A percentile compares a stretch with the other conserved stretches of the same genome.
Conservation (phyloP, 192 early-diverging fungal species). For the Backusella morwellensis region DNA sequence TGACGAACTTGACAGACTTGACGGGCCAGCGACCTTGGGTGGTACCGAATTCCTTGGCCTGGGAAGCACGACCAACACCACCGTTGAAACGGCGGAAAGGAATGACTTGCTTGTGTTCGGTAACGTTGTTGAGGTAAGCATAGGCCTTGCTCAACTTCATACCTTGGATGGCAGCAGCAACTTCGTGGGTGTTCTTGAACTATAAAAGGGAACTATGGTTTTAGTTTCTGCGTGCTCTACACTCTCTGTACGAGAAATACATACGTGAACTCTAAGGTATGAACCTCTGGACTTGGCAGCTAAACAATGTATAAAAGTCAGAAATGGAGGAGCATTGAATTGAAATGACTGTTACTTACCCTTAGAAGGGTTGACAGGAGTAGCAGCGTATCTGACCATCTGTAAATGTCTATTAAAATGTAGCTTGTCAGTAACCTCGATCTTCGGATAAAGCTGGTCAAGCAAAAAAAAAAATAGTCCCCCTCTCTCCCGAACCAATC, state of each 20-base stretch:
- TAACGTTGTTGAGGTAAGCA: slow-evolving; percentile 89
- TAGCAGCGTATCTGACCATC: slow-evolving; percentile 85
- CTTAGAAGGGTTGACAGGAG: slow-evolving; percentile 79
- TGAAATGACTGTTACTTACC: slow-evolving; percentile 41
- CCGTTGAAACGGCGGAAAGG: slow-evolving; percentile 97
- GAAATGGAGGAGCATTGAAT: background rate
- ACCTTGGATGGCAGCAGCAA: slow-evolving; percentile 91
- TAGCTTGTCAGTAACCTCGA: background rate
- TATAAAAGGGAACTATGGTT: background rate
- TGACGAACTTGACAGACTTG: slow-evolving; percentile 93
- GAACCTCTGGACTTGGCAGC: slow-evolving; percentile 79
- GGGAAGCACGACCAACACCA: slow-evolving; percentile 95
- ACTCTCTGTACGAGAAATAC: background rate
- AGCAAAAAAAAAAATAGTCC: background rate
- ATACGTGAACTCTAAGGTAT: slow-evolving; percentile 74
- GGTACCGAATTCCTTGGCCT: slow-evolving; percentile 91
- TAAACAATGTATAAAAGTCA: slow-evolving; percentile 19
- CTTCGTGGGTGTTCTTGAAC: slow-evolving; percentile 99
- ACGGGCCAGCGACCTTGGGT: slow-evolving; percentile 95
- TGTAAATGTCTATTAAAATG: slow-evolving; percentile 27
- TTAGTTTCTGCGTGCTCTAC: background rate
- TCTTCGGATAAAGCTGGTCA: background rate
- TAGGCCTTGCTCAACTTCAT: slow-evolving; percentile 91
- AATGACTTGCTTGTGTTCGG: slow-evolving; percentile 95
- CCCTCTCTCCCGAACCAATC: background rate